Percentiles rank a stretch among this genome's conserved stretches.
These are phyloP conservation scores for Xanthoparmelia taractica DNA, from an alignment of 495 filamentous ascomycete genomes.

Conservation along the genomic window DNA sequence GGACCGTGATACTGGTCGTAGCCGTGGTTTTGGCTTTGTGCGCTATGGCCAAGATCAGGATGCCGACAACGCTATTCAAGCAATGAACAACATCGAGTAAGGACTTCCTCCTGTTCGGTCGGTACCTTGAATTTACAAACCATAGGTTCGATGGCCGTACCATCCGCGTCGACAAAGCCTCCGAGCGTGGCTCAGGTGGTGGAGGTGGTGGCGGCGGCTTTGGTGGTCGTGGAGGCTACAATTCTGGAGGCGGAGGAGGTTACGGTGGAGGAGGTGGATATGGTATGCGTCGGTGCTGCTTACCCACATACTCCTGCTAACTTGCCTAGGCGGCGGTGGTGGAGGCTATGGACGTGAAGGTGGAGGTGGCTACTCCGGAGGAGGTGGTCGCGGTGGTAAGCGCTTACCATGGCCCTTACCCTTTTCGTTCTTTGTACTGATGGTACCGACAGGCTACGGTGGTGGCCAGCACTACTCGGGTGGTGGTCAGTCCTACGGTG, in stretches of 20 bases:
- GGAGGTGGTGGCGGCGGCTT: slow-evolving; percentile 38
- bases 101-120: slow-evolving; percentile 24
- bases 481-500: slow-evolving; percentile 25
- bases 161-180: slow-evolving; percentile 95
- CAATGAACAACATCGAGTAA: slow-evolving; percentile 94
- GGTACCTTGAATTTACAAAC: slow-evolving; percentile 8
- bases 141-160: slow-evolving; percentile 87
- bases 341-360: slow-evolving; percentile 26
- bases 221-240: slow-evolving; percentile 28
- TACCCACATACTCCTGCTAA: slow-evolving; percentile 1
- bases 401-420: not conserved
- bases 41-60: slow-evolving; percentile 75
- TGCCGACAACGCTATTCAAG: slow-evolving; percentile 68
- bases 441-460: slow-evolving; percentile 19
- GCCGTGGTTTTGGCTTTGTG: slow-evolving; percentile 96
- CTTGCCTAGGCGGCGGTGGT: slow-evolving; percentile 21
- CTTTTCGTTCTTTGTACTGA: slow-evolving; percentile 6
- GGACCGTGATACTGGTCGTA: slow-evolving; percentile 91
- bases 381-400: slow-evolving; percentile 33
- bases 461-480: slow-evolving; percentile 25
- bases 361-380: slow-evolving; percentile 22
- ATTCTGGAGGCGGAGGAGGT: slow-evolving; percentile 29
- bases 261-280: slow-evolving; percentile 31
- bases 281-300: slow-evolving; percentile 19
- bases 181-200: slow-evolving; percentile 55